A percentile compares a stretch with the other conserved stretches of the same genome.
These are phyloP conservation scores for Mortierella sp. DNA, from an alignment of 371 early-diverging fungal genomes.

Conservation along the genomic window DNA sequence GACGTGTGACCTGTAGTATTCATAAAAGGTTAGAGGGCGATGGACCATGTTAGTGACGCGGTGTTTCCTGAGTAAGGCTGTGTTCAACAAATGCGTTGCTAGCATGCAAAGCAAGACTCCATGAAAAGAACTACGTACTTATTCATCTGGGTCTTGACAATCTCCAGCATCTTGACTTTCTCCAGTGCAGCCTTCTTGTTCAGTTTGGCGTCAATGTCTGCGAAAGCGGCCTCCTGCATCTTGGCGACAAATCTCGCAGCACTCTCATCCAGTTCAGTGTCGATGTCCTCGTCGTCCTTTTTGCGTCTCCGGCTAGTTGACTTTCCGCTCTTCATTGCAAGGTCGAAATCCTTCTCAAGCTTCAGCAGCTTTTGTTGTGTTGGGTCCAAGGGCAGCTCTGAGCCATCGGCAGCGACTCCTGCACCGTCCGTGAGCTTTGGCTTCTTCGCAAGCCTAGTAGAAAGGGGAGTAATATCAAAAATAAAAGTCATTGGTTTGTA, in stretches of 20 bases:
- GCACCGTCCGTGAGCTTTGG: slow-evolving; percentile 14
- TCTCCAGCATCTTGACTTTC: slow-evolving; percentile 87
- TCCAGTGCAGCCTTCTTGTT: slow-evolving; percentile 83
- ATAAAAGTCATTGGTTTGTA: background rate
- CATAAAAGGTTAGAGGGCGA: background rate
- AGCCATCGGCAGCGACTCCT: slow-evolving; percentile 29
- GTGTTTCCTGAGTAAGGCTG: background rate
- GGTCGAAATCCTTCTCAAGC: slow-evolving; percentile 72
- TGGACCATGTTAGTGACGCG: background rate
- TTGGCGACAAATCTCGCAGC: slow-evolving; percentile 75
- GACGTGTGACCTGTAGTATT: slow-evolving; percentile 62
- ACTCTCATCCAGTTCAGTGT: slow-evolving; percentile 76
- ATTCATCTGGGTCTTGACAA: slow-evolving; percentile 75
- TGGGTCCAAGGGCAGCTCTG: slow-evolving; percentile 48
- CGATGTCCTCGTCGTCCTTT: slow-evolving; percentile 75
- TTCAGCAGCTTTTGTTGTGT: slow-evolving; percentile 64
- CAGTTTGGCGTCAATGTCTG: slow-evolving; percentile 83
- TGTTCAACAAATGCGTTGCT: too few relatives aligned
- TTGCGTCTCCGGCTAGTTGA: slow-evolving; percentile 67
- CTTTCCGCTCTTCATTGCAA: slow-evolving; percentile 73
- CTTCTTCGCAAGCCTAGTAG: slow-evolving; percentile 20
- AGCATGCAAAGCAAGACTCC: too few relatives aligned
- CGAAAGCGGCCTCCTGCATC: slow-evolving; percentile 87
- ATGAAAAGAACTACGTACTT: slow-evolving; percentile 62
- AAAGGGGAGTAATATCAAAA: background rate